Evolutionary conservation across 2,329 filamentous ascomycete species (phyloP), one percentile per base, ranked within the genome.

Genomic region (Didymella glomerata): DNA sequence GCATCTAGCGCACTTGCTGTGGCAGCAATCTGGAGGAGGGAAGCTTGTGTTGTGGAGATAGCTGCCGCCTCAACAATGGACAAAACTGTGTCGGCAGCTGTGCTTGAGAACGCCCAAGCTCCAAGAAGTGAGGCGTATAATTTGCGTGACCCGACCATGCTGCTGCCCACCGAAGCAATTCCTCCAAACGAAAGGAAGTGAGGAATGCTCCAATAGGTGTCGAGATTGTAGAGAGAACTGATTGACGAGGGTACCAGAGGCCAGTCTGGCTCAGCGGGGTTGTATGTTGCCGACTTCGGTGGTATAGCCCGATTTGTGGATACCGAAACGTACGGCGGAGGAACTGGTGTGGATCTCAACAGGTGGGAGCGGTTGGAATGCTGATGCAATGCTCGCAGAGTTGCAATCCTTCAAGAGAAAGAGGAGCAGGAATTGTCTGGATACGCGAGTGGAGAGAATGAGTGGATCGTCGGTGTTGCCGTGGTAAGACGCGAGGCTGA

Each of bases 51-150:
- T 28, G 52, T 53, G 20, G 68, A 72, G 41, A 78, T 61, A n/a
- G 75, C 72, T 9, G 67, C 62, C 3, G 77, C 69, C 42, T 78
- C 72, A 20, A 79, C 59, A n/a, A 78, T 69, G 13, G 73, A 67
- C 38, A 78, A 63, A 28, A 76, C 63, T n/a, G 75, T 65, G 34
- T 75, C 69, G n/a, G 70, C 69, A 48, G 74, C 67, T 45, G 73
- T 78, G 57, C 73, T 68, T 40, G 74, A 70, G 61, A 72, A 71
- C 28, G 77, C 70, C 24, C 74, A 56, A 38, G 68, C 65, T 18
- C 76, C 72, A 8, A 78, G 55, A 47, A 76, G 63, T 41, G 70
- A 75, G 53, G 74, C 61, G 55, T 68, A 75, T 45, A 68, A 64
- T 56, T 68, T 71, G 51, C 69, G 70, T 66, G 71, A 71, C 57